Base-by-base conservation (phyloP, 108 stramenopile genomes). In the Hondaea fermentalgiana region DNA sequence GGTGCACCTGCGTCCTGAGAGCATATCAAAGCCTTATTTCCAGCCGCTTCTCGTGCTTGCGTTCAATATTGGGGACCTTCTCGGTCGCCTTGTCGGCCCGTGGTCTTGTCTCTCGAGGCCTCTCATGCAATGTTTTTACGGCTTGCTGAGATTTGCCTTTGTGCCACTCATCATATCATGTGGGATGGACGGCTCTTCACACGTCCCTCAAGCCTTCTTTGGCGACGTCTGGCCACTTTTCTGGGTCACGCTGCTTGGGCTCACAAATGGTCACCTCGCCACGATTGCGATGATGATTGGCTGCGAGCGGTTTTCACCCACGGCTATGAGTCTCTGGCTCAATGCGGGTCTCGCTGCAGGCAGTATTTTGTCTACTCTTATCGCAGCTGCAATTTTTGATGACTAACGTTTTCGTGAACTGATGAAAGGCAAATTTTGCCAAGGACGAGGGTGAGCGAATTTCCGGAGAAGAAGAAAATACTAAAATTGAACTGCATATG, bases 221-320 rank as follows among this genome's bases (percentile, higher is more conserved):
- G 76, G 49, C 49, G 76, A 83, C 51, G 45, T 10, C 12, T 83
- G 76, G 76, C 76, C 76, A 6, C 12, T 83, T 12, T 28, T 83
- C 12, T 83, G 45, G 45, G n/a, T 53, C n/a, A 45, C 28, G 45
- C 49, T 53, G 23, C 76, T 83, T 35, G 76, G 76, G 23, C n/a
- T 83, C 16, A 83, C 76, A 6, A 83, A 83, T 53, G 76, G 76
- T 17, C 76, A 83, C 49, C 28, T 83, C 23, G 76, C 76, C 76
- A 83, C 6, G 10, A 17, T 4, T 6, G 12, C 76, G 0, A 83
- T 83, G 76, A 83, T 83, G 49, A 17, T 53, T 14, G 76, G 76
- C n/a, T 83, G 76, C 51, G 16, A 53, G 49, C 6, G 44, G 10
- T 83, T 19, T 47, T 83, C 76, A 21, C 45, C 76, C 8, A 35